These are phyloP conservation scores for Corynascus novoguineensis DNA, from an alignment of 495 filamentous ascomycete genomes.

Conservation along the genomic window DNA sequence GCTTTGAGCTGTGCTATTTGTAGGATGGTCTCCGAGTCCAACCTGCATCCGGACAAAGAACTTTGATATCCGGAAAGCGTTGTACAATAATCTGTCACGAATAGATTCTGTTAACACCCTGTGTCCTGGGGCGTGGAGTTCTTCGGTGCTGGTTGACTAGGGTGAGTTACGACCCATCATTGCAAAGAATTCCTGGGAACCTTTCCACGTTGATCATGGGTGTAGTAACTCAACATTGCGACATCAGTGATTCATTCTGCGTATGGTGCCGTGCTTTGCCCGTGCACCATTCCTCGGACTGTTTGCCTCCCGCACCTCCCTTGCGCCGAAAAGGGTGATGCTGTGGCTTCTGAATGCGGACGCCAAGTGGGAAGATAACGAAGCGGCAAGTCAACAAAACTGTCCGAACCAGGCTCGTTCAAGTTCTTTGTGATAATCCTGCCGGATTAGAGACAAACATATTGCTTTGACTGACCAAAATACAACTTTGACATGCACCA, in stretches of 20 bases:
- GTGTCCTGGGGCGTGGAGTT: background rate
- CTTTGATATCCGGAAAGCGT: background rate
- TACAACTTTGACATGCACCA: background rate
- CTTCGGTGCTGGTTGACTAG: background rate
- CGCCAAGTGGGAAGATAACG: background rate
- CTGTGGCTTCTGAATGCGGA: constrained; percentile 4
- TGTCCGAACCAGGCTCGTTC: too few relatives aligned
- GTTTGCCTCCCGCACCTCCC: constrained; percentile 17
- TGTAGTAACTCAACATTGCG: background rate
- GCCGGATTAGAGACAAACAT: background rate
- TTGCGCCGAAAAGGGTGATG: background rate
- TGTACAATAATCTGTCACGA: constrained; percentile 21
- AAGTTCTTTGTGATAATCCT: background rate
- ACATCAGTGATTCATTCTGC: background rate
- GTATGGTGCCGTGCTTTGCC: background rate
- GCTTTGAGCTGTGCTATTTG: background rate
- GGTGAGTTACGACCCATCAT: background rate
- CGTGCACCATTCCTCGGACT: background rate
- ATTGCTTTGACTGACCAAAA: background rate
- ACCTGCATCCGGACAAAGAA: background rate
- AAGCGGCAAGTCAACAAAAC: background rate
- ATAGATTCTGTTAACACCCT: constrained; percentile 10
- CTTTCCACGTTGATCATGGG: too few relatives aligned
- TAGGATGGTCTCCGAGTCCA: background rate
- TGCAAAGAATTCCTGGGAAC: too few relatives aligned